Evolutionary conservation across 139 green algal genomes (phyloP), one percentile per base, ranked within the genome.

Genomic region (Eudorina sp.): DNA sequence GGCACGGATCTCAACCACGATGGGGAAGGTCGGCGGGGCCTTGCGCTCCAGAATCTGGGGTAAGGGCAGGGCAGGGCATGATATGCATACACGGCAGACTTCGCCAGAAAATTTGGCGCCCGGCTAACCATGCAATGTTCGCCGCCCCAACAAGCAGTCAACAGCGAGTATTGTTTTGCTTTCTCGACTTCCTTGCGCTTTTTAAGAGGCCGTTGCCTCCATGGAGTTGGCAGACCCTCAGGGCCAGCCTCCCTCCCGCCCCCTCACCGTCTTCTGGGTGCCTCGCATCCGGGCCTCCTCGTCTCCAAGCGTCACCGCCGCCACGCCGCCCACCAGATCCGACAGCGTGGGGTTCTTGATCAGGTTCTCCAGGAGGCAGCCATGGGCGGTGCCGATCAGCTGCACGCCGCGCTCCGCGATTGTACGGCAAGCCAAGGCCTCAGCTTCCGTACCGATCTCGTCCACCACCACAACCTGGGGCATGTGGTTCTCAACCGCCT

Each of bases 401-500:
- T 95, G 94, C 51, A 99, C 97, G 9, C 97, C 97, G 14, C 97
- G 93, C 94, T 99, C 97, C 4, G 98, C 97, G 66, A 99, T 99
- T n/a, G 96, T 99, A 55, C 97, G 93, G 92, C 97, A 99, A 21
- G 97, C 98, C n/a, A 98, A 90, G 14, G 97, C 97, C 89, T 99
- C 97, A 2, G 94, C 97, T 90, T 99, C 97, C 19, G 96, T 99
- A 46, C 97, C 97, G 45, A 99, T 98, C 92, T 99, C 97, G 62
- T 99, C 97, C n/a, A 99, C 95, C 25, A 99, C 98, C 29, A 99
- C 93, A 23, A 97, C 92, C 84, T 98, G 91, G 25, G 96, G 96
- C 95, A 98, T 99, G 94, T 99, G 97, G 92, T 99, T 99, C 93
- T 99, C 96, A 46, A 99, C 97, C 7, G 97, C 97, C 94, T 99